Evolutionary conservation across 148 eudicot species (phyloP), one percentile per base, ranked within the genome.

Genomic region (Nyssa sinensis): DNA sequence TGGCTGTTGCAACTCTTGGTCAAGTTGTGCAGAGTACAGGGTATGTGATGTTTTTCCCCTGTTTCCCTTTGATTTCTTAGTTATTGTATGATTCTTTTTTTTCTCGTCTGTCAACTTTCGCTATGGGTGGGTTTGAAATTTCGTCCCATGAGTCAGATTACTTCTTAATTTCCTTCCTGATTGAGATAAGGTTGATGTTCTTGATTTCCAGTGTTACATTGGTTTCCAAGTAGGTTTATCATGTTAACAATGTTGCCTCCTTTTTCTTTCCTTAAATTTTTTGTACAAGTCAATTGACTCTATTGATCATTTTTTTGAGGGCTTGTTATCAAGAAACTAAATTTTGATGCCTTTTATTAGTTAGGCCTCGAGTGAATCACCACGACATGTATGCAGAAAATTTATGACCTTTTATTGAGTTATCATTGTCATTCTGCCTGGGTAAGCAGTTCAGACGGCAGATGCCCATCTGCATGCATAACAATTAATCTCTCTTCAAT

Each of bases 11-110:
- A 59, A 95, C 98, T 57, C 98, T 95, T 76, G 98, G 98, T 79
- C 98, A 95, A 87, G 98, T 95, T 68, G 97, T 92, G 68, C 98
- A 95, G 87, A 95, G 98, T 87, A 95, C 98, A 13, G 98, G 98
- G 98, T 95, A 83, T 71, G 89, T 68, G 27, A 24, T 62, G 44
- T 64, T 53, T 62, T 70, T 63, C 64, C 33, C 33, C 62, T 29
- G 24, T 41, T 30, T 21, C 39, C 60, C 3, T 67, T 64, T 33
- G 7, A 10, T 77, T 71, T 27, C 13, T n/a, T 14, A 57, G 30
- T 69, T 27, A 4, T 55, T 14, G 47, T 37, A 32, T 73, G 23
- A 10, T 58, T 61, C 67, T 34, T 31, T 65, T 25, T 39, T 65
- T 27, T 34, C 31, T 34, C 35, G 25, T 44, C 19, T 49, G 33